phyloP scores from a whole-genome alignment of 345 rosid species.

The Populus tremula region DNA sequence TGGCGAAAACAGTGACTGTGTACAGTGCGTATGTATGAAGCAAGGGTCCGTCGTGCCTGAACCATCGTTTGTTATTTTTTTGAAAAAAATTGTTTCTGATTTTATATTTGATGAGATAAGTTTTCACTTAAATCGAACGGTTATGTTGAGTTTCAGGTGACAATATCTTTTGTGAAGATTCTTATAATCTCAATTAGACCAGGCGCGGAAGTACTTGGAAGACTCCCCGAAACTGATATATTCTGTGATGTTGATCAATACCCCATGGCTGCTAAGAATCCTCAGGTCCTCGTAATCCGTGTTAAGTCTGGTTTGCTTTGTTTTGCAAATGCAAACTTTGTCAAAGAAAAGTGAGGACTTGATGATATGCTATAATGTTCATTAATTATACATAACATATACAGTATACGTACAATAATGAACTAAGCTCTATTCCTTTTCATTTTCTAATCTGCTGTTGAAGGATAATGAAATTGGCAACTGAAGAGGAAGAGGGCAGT shows the following conservation, averaged over 20 bases:
- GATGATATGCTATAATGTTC: no score
- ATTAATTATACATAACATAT: no score
- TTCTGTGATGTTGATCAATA: conserved; percentile 66
- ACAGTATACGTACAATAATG: no score
- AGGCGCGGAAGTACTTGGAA: conserved; percentile 68
- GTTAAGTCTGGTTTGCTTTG: conserved; percentile 78
- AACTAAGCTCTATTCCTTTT: background rate
- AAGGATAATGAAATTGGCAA: conserved; percentile 57
- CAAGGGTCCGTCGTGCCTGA: background rate
- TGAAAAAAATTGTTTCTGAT: background rate
- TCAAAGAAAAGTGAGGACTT: conserved; percentile 53
- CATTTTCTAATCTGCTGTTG: background rate
- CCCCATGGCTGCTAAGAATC: conserved; percentile 66
- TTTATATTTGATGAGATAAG: background rate
- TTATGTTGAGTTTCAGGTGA: conserved; percentile 40
- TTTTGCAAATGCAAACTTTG: conserved; percentile 80
- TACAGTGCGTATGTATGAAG: background rate
- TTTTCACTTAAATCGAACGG: background rate
- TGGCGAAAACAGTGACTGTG: background rate
- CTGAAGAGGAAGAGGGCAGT: conserved; percentile 39
- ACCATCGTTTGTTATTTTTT: no score
- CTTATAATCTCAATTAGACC: conserved; percentile 62
- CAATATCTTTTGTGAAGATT: conserved; percentile 74
- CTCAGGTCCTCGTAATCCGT: conserved; percentile 54
- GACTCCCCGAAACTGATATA: conserved; percentile 56